These are phyloP conservation scores for Lipomyces mesembrius DNA, from an alignment of 805 yeast genomes.

Conservation along the genomic window DNA sequence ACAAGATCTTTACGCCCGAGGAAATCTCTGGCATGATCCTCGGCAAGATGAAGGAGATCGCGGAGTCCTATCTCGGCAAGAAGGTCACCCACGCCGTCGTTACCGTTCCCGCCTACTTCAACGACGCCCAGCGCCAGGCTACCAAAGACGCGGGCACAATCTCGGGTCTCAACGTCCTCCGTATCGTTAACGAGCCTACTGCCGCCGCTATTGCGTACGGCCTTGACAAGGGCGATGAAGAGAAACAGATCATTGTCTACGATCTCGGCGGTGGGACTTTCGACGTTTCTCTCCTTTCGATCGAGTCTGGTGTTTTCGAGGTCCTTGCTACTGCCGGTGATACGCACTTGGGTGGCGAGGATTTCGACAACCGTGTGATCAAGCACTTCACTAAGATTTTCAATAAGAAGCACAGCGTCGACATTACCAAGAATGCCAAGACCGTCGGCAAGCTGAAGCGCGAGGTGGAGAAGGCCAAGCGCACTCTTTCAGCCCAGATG, in stretches of 20 bases:
- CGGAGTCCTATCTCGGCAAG: constrained; percentile 86
- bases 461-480: constrained; percentile 97
- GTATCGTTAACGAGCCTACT: constrained; percentile 96
- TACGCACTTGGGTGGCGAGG: constrained; percentile 97
- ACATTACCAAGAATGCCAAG: constrained; percentile 77
- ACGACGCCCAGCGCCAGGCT: constrained; percentile 97
- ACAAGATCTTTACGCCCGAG: constrained; percentile 89
- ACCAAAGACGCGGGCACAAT: constrained; percentile 97
- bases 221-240: constrained; percentile 66
- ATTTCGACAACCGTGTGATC: constrained; percentile 95
- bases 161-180: constrained; percentile 91
- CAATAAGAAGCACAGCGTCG: constrained; percentile 92
- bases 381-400: constrained; percentile 91
- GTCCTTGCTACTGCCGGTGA: constrained; percentile 94
- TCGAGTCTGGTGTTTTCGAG: constrained; percentile 95
- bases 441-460: constrained; percentile 93
- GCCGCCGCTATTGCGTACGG: constrained; percentile 99
- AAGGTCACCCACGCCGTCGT: constrained; percentile 89
- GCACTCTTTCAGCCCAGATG: constrained; percentile 93
- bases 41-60: constrained; percentile 90
- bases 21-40: constrained; percentile 93
- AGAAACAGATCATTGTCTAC: constrained; percentile 83
- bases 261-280: constrained; percentile 99
- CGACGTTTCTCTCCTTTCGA: constrained; percentile 91
- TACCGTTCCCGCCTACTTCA: constrained; percentile 96